Evolutionary conservation across 192 early-diverging fungal genomes (phyloP), one percentile per base, ranked within the genome.

Genomic region (Coemansia sp.): DNA sequence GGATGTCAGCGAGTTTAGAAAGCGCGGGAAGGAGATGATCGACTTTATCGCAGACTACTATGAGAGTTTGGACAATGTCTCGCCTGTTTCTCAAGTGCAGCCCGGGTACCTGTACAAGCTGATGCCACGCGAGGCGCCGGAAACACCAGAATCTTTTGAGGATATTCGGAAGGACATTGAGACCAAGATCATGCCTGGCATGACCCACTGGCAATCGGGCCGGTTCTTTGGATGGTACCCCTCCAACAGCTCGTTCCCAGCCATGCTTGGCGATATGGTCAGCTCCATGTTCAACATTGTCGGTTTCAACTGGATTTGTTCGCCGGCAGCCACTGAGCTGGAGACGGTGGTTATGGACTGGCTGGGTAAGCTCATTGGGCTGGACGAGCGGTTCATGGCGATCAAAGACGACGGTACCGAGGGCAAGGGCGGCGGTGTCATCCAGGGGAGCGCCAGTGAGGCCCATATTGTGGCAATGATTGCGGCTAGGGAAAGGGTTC

Each of bases 161-260:
- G 30, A 17, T 5, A 70, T 83, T n/a, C 45, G 62, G 19, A 41
- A 38, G 2, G 70, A 87, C 35, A 65, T 87, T 22, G 46, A 80
- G 38, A 44, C 46, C 8, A 82, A 81, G 53, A 87, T 87, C 42
- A 71, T 85, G 47, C 85, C 84, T 2, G 84, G 85, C 2, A 74
- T 86, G 12, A 85, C 84, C 1, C 84, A 85, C 65, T 87, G 85
- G 85, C 84, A 87, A 68, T 81, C 80, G 9, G 68, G 64, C 0
- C 82, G 83, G 69, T 86, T 85, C 54, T 86, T 80, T 40, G 78
- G 65, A 31, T 86, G 79, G 71, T 87, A 62, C 43, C 83, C 83
- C 7, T 36, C 67, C 41, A 81, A 60, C 44, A 67, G 62, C 34
- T 81, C 79, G 9, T 86, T 81, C 29, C 81, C 82, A 0, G 51